A percentile compares a stretch with the other conserved stretches of the same genome.
phyloP scores from a whole-genome alignment of 2,329 filamentous ascomycete genomes.

The Monosporascus sp. region DNA sequence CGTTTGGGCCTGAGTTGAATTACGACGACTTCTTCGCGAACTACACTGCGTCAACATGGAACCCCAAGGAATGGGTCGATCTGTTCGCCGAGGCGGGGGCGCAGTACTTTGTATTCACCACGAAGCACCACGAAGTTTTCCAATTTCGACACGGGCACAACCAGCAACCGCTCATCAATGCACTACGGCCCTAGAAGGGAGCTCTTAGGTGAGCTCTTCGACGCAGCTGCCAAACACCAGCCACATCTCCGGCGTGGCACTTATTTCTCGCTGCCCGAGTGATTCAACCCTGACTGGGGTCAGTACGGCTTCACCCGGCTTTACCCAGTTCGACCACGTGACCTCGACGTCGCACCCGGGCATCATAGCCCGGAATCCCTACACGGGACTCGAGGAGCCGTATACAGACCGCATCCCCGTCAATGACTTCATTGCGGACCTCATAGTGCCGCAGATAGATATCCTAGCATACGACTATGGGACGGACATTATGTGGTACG shows the following conservation, averaged over 20 bases:
- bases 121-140: conserved; percentile 45
- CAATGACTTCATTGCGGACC: conserved; percentile 35
- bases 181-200: conserved; percentile 36
- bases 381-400: conserved; percentile 33
- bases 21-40: conserved; percentile 52
- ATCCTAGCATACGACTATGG: conserved; percentile 36
- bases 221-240: conserved; percentile 34
- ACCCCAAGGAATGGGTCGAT: conserved; percentile 40
- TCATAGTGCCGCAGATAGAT: conserved; percentile 42
- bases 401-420: conserved; percentile 36
- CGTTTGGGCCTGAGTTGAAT: conserved; percentile 43
- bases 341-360: conserved; percentile 12
- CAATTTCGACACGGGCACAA: conserved; percentile 34
- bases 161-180: conserved; percentile 34
- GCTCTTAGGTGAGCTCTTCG: conserved; percentile 37
- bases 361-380: conserved; percentile 36
- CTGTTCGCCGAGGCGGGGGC: conserved; percentile 31
- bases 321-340: conserved; percentile 24
- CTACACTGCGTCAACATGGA: conserved; percentile 44
- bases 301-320: conserved; percentile 39
- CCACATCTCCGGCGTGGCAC: conserved; percentile 37
- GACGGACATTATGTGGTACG: conserved; percentile 46
- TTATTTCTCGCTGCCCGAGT: conserved; percentile 44
- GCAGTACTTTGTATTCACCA: conserved; percentile 40
- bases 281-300: conserved; percentile 41